These are phyloP conservation scores for Diplodia sapinea DNA, from an alignment of 2,329 filamentous ascomycete genomes.

Conservation along the genomic window DNA sequence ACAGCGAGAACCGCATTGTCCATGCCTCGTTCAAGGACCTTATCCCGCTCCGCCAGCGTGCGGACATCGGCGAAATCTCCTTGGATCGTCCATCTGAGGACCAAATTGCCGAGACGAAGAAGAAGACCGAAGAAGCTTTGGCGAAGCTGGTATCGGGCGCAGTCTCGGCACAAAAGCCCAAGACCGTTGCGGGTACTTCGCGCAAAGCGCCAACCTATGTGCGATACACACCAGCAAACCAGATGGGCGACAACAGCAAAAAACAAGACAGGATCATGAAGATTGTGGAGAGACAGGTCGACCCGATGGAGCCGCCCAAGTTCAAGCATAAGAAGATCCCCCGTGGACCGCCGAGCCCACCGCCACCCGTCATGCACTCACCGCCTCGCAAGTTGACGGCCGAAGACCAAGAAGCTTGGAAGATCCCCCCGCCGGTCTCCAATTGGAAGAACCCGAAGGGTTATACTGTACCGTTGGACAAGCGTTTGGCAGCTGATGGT, in stretches of 20 bases:
- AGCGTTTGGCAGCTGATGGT: conserved; percentile 91
- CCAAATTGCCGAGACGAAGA: conserved; percentile 80
- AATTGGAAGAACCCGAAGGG: conserved; percentile 99
- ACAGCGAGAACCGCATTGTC: conserved; percentile 81
- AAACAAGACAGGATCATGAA: conserved; percentile 98
- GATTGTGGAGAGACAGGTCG: conserved; percentile 90
- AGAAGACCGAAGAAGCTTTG: conserved; percentile 86
- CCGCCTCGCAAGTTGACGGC: conserved; percentile 94
- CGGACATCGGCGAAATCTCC: conserved; percentile 89
- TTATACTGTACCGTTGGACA: conserved; percentile 94
- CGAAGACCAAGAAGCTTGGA: conserved; percentile 97
- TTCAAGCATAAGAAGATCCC: conserved; percentile 99
- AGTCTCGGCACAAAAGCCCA: conserved; percentile 90
- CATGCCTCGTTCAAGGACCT: conserved; percentile 97
- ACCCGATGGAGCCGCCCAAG: conserved; percentile 96
- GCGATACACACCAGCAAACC: conserved; percentile 91
- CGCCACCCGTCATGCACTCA: conserved; percentile 92
- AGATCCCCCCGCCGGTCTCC: conserved; percentile 83
- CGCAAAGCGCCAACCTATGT: conserved; percentile 91
- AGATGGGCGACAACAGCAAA: conserved; percentile 86
- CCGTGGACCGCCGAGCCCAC: conserved; percentile 86
- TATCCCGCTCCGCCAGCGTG: conserved; percentile 90
- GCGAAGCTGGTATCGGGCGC: conserved; percentile 82
- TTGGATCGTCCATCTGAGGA: conserved; percentile 84
- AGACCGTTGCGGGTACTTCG: conserved; percentile 84